Conservation (phyloP, 2,329 filamentous ascomycete species). For the Hypoxylon sp. region DNA sequence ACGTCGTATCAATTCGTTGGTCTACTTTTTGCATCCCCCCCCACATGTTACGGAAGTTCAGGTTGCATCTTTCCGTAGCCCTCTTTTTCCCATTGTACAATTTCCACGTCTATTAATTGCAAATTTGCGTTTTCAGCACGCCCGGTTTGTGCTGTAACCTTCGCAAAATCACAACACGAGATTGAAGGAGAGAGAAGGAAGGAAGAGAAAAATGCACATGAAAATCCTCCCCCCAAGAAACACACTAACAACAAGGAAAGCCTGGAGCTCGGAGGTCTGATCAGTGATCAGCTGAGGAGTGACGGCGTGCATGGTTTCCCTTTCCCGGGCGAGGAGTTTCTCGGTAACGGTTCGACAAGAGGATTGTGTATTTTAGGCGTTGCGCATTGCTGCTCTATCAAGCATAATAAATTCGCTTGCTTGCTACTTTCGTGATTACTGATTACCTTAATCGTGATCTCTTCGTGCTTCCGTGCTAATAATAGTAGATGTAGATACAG, state of each 20-base stretch:
- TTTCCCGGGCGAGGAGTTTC: constrained; percentile 25
- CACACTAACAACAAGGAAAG: constrained; percentile 8
- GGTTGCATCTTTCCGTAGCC: constrained; percentile 13
- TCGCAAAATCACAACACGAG: constrained; percentile 6
- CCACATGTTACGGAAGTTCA: constrained; percentile 24
- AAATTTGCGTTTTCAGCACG: constrained; percentile 1
- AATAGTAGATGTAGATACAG: not conserved
- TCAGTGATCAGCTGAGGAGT: constrained; percentile 18
- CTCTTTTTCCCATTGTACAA: constrained; percentile 23
- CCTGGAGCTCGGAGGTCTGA: constrained; percentile 36
- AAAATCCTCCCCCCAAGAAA: constrained; percentile 1
- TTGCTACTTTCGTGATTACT: not conserved
- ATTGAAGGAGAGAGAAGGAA: constrained; percentile 5
- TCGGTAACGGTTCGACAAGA: constrained; percentile 7
- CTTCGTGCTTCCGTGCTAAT: not conserved
- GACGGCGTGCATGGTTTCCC: constrained; percentile 32
- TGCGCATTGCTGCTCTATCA: constrained; percentile 25
- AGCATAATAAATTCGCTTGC: constrained; percentile 30
- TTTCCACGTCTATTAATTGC: constrained; percentile 19
- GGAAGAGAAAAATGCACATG: not conserved
- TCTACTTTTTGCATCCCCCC: not conserved
- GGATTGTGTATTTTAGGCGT: constrained; percentile 35
- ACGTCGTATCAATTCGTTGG: constrained; percentile 9
- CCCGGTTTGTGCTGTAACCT: not conserved
- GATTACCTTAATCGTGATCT: not conserved